These are phyloP conservation scores for Nakazawaea siamensis DNA, from an alignment of 805 yeast species.

Conservation along the genomic window DNA sequence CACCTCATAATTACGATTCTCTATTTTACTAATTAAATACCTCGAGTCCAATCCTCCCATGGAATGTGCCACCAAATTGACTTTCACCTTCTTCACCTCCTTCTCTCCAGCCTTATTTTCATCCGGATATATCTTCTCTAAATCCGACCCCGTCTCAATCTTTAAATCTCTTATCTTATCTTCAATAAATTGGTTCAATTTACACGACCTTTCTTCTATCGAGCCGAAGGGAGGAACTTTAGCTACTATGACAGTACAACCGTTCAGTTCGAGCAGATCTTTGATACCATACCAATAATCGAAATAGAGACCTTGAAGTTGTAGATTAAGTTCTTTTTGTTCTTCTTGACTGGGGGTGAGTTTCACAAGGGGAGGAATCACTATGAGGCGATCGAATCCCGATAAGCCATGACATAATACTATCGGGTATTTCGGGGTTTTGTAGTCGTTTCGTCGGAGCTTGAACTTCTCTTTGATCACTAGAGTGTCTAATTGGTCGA, in stretches of 20 bases:
- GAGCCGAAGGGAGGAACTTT: constrained; percentile 79
- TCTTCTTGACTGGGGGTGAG: constrained; percentile 6
- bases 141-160: constrained; percentile 15
- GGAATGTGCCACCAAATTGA: constrained; percentile 80
- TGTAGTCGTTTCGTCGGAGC: too few species aligned
- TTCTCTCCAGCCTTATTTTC: constrained; percentile 5
- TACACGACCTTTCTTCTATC: constrained; percentile 58
- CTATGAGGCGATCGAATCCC: constrained; percentile 62
- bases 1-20: constrained; percentile 43
- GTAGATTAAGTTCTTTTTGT: constrained; percentile 6
- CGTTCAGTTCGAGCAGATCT: constrained; percentile 48
- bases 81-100: constrained; percentile 30
- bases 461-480: too few species aligned
- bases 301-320: constrained; percentile 30
- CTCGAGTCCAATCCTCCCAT: constrained; percentile 93
- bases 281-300: constrained; percentile 83
- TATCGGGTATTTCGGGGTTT: constrained; percentile 63
- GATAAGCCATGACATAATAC: constrained; percentile 82
- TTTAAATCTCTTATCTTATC: constrained; percentile 11
- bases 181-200: constrained; percentile 43
- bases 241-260: constrained; percentile 63
- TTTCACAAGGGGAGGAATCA: constrained; percentile 20
- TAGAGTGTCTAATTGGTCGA: constrained; percentile 23
- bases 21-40: constrained; percentile 54
- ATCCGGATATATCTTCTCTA: constrained; percentile 15